phyloP scores from a whole-genome alignment of 768 basidiomycete species.

The Pleurotus platypus region DNA sequence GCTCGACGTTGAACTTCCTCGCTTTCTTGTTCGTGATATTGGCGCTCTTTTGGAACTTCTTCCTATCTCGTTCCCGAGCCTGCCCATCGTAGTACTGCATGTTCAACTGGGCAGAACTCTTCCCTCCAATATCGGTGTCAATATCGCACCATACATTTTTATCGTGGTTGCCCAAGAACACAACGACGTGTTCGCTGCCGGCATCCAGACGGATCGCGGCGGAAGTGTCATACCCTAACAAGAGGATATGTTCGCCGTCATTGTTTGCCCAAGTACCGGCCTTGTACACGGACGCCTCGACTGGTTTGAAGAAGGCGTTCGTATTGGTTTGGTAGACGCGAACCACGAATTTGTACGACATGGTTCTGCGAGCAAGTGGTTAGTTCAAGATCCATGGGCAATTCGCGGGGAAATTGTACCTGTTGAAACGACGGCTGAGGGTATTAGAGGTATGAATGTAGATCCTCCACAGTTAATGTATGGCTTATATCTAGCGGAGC shows the following conservation, averaged over 20 bases:
- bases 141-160: neutral
- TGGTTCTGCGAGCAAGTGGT: neutral
- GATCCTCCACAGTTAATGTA: too few relatives aligned
- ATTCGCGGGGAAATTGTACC: too few relatives aligned
- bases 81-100: neutral
- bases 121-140: neutral
- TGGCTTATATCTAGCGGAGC: too few relatives aligned
- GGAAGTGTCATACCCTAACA: neutral
- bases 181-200: neutral
- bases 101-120: neutral
- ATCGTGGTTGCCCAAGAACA: neutral
- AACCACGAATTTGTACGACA: neutral
- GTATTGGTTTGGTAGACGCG: conserved; percentile 6
- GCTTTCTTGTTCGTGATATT: neutral
- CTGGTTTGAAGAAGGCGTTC: conserved; percentile 1
- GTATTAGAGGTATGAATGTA: too few relatives aligned
- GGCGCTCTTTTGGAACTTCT: neutral
- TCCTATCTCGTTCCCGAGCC: neutral
- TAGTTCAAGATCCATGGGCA: too few relatives aligned
- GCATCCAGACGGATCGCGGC: neutral
- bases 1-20: conserved; percentile 2
- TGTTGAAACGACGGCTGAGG: too few relatives aligned
- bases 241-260: neutral
- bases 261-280: neutral
- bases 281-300: neutral